These are phyloP conservation scores for Linnemannia zychae DNA, from an alignment of 192 early-diverging fungal species.

Conservation along the genomic window DNA sequence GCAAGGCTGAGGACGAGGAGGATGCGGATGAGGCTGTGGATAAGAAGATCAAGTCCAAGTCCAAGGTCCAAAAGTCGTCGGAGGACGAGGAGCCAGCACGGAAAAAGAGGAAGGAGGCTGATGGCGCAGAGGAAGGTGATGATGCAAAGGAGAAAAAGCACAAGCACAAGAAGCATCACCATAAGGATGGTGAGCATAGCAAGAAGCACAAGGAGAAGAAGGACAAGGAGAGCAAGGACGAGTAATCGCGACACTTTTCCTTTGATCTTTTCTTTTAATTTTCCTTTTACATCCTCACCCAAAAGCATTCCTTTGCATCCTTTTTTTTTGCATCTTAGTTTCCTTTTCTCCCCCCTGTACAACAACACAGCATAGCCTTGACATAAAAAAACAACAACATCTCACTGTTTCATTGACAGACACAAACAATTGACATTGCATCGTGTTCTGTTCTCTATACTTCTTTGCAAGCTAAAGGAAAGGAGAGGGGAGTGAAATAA, in stretches of 20 bases:
- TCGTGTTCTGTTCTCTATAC: too few relatives aligned
- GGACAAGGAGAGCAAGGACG: not conserved
- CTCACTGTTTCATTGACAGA: too few relatives aligned
- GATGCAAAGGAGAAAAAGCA: slow-evolving; percentile 22
- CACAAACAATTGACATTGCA: too few relatives aligned
- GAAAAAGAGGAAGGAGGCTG: slow-evolving; percentile 17
- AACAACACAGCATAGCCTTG: not conserved
- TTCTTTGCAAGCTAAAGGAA: too few relatives aligned
- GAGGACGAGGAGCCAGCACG: slow-evolving; percentile 4
- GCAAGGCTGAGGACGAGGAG: slow-evolving; percentile 24
- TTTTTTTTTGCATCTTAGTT: not conserved
- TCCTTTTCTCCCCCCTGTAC: not conserved
- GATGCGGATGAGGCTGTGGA: not conserved
- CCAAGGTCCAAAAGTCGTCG: too few relatives aligned
- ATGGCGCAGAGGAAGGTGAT: slow-evolving; percentile 1
- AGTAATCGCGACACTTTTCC: not conserved
- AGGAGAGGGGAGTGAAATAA: too few relatives aligned
- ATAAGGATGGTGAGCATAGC: too few relatives aligned
- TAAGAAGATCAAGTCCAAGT: slow-evolving; percentile 6
- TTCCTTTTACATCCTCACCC: not conserved
- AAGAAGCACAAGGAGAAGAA: slow-evolving; percentile 32
- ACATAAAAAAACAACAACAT: too few relatives aligned
- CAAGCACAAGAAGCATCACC: slow-evolving; percentile 24
- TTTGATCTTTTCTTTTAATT: not conserved
- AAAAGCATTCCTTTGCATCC: slow-evolving; percentile 2